Base-by-base conservation (phyloP, 805 yeast genomes). In the Cyberlindnera xylosilytica region DNA sequence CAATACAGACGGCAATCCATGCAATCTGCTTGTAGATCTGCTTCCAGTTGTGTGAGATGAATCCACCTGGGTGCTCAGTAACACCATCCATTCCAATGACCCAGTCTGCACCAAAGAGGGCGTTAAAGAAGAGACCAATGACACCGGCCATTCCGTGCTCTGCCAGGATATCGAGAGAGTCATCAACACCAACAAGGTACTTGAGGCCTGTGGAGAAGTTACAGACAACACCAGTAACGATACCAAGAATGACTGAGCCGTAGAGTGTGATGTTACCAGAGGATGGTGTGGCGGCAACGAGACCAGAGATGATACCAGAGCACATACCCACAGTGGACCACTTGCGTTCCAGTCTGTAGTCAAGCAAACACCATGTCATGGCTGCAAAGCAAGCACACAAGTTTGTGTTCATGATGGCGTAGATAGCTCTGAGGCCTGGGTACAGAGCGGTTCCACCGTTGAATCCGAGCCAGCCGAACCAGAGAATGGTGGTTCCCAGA, bases 61-160 rank as follows among this genome's bases (percentile, higher is more conserved):
- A 91, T 10, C 98, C 99, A 53, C 98, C 98, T 4, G 66, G 75
- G 56, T 87, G 96, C 39, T 73, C 84, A 6, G 95, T 83, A 36
- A 72, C 76, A 19, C 95, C 95, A 60, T 91, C 98, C 63, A 88
- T 83, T 13, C 96, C 97, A 49, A 91, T 77, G 41, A 93, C 95
- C 63, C 87, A 84, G 42, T 84, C 77, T 6, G 90, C 87, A 13
- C 87, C 97, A 60, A 93, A 90, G 1, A 91, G 60, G 0, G 87
- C 97, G 60, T 88, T 89, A 69, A 88, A 89, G n/a, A 91, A 44
- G 36, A 90, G 72, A 0, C 99, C 98, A 35, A 91, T 74, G 36
- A 90, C 74, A 24, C 99, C 99, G 0, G 97, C 98, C 54, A 91
- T 74, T 38, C 97, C 98, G 81, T 91, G 99, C 78, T 91, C 98